These are phyloP conservation scores for Nigrograna mackinnonii DNA, from an alignment of 2,329 filamentous ascomycete genomes.

Conservation along the genomic window DNA sequence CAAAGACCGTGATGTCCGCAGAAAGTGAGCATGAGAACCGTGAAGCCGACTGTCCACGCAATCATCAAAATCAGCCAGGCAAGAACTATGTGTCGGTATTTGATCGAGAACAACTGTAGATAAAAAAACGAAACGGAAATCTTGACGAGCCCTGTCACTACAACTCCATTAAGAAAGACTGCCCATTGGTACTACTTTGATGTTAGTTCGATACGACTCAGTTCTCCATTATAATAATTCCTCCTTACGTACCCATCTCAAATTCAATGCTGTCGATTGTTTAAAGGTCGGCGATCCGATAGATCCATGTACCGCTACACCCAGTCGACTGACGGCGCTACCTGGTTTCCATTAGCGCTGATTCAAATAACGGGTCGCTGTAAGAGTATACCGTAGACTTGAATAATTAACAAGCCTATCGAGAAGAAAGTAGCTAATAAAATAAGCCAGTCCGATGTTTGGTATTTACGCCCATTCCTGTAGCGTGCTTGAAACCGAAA, in stretches of 20 bases:
- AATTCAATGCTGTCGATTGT: slow-evolving; percentile 66
- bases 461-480: neutral
- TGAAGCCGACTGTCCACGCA: slow-evolving; percentile 7
- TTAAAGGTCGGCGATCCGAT: slow-evolving; percentile 52
- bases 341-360: neutral
- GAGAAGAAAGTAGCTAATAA: neutral
- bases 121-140: slow-evolving; percentile 11
- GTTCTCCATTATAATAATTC: too few species aligned
- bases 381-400: neutral
- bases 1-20: slow-evolving; percentile 8
- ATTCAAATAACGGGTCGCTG: neutral
- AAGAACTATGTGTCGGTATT: slow-evolving; percentile 5
- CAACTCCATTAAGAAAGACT: slow-evolving; percentile 2
- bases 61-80: slow-evolving; percentile 6
- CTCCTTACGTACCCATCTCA: neutral
- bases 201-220: too few species aligned
- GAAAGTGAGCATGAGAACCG: slow-evolving; percentile 1
- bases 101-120: slow-evolving; percentile 7
- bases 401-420: neutral
- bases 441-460: neutral
- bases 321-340: neutral
- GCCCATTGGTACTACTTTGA: neutral
- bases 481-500: neutral
- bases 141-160: slow-evolving; percentile 8
- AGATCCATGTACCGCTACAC: neutral